Evolutionary conservation across 768 basidiomycete species (phyloP), one percentile per base, ranked within the genome.

Genomic region (Rossbeevera mucosa): DNA sequence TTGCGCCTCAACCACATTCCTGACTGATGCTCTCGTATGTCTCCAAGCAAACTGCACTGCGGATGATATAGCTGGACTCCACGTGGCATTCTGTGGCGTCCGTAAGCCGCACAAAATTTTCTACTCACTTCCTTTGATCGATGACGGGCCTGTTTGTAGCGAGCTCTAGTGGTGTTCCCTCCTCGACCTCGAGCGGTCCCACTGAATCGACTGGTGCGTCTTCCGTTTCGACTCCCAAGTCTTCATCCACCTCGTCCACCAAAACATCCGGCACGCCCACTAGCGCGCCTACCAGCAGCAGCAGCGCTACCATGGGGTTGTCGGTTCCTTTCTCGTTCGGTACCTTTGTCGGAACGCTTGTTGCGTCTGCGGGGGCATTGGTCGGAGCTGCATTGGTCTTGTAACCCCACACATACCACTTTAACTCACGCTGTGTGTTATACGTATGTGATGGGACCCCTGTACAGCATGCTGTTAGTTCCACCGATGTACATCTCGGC

Each of bases 1-100:
- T 20, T 79, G 78, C 64, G 59, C 67, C 3, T 73, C 66, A 46
- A 9, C 47, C 1, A 41, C 53, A 2, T 79, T 75, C 74, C 75
- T 77, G 51, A 0, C 1, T 4, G 62, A 63, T 1, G 72, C 71
- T 2, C 7, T 1, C 0, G 1, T 25, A 6, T 79, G 78, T 57
- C 63, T 79, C 20, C 1, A 25, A 20, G n/a, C 54, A 1, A 68
- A 59, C 36, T 80, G 78, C 53, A 59, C 71, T 0, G 0, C 64
- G 0, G 45, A 49, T 0, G 78, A n/a, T n/a, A n/a, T n/a, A n/a
- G n/a, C n/a, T n/a, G n/a, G n/a, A n/a, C n/a, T n/a, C n/a, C n/a
- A n/a, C n/a, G n/a, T n/a, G n/a, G n/a, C n/a, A n/a, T n/a, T n/a
- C n/a, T n/a, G 78, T 59, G 69, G 48, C n/a, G 1, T 14, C 2